Conservation (phyloP, 352 stramenopile genomes). For the Phytophthora uliginosa region DNA sequence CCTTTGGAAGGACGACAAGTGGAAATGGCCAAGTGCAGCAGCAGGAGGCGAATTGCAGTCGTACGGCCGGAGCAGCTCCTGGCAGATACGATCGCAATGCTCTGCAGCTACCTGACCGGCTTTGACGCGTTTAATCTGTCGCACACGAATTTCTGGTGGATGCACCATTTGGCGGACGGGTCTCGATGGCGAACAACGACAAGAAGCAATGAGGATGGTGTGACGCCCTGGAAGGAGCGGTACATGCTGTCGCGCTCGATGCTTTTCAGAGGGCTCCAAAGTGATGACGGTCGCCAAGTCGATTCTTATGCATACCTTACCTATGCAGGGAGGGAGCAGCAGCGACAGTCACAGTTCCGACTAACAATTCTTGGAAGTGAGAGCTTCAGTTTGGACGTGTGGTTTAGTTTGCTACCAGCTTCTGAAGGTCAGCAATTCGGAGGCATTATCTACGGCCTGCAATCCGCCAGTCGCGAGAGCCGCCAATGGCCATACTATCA, state of each 20-base stretch:
- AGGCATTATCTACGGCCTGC: constrained; percentile 7
- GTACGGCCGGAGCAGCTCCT: constrained; percentile 31
- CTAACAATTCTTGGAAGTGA: constrained; percentile 7
- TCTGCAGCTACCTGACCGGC: constrained; percentile 36
- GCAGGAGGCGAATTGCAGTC: constrained; percentile 8
- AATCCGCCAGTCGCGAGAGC: constrained; percentile 7
- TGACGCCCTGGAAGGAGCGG: constrained; percentile 14
- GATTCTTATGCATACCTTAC: constrained; percentile 24
- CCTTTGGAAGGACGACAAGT: constrained; percentile 9
- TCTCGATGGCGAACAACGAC: constrained; percentile 1
- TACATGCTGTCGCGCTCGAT: constrained; percentile 28
- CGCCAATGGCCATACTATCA: constrained; percentile 29
- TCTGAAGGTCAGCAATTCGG: background rate
- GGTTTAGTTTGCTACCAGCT: constrained; percentile 17
- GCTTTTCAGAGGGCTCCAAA: constrained; percentile 13
- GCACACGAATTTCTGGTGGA: constrained; percentile 31
- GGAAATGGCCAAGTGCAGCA: constrained; percentile 2
- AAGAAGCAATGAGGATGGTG: background rate
- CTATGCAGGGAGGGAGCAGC: background rate
- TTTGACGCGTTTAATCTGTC: constrained; percentile 43
- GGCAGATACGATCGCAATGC: constrained; percentile 25
- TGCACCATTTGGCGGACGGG: constrained; percentile 9
- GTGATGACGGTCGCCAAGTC: background rate
- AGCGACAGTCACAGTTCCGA: constrained; percentile 4
- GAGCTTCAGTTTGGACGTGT: constrained; percentile 22